These are phyloP conservation scores for Lizonia empirigonia DNA, from an alignment of 2,329 filamentous ascomycete species.

Conservation along the genomic window DNA sequence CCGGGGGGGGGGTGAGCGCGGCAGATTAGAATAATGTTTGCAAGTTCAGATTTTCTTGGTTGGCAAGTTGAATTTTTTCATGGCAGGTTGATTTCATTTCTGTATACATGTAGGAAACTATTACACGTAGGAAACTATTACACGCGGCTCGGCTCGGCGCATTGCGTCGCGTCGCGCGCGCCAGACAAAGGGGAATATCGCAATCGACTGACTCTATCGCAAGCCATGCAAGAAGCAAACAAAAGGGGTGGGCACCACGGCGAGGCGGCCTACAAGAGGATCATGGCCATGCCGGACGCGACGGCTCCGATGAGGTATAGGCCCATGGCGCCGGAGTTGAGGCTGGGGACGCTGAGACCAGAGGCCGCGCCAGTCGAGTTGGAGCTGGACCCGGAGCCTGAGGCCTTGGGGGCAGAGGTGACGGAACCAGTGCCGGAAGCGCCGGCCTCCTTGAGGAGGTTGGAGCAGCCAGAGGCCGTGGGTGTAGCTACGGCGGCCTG, in stretches of 20 bases:
- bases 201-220: constrained; percentile 10
- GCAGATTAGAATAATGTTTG: too few relatives aligned
- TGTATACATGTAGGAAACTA: constrained; percentile 4
- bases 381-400: constrained; percentile 16
- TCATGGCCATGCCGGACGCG: constrained; percentile 60
- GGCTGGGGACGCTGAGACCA: constrained; percentile 52
- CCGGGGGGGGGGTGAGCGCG: too few relatives aligned
- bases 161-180: background rate
- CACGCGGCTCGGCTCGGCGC: constrained; percentile 1
- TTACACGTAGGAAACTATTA: constrained; percentile 13
- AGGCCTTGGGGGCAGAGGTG: constrained; percentile 36
- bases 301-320: constrained; percentile 58
- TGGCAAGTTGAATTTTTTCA: constrained; percentile 15
- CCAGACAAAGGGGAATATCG: constrained; percentile 19
- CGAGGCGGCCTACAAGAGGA: constrained; percentile 61
- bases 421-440: constrained; percentile 64
- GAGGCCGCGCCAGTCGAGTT: constrained; percentile 46
- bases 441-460: constrained; percentile 67
- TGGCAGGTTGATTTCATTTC: constrained; percentile 10
- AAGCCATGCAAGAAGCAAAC: constrained; percentile 9
- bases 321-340: constrained; percentile 55
- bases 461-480: constrained; percentile 60
- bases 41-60: too few relatives aligned
- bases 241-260: too few relatives aligned
- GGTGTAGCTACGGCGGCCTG: constrained; percentile 56